Percentiles rank a stretch among this genome's conserved stretches.
These are phyloP conservation scores for Capsicum rhomboideum DNA, from an alignment of 257 asterid genomes.

Conservation along the genomic window DNA sequence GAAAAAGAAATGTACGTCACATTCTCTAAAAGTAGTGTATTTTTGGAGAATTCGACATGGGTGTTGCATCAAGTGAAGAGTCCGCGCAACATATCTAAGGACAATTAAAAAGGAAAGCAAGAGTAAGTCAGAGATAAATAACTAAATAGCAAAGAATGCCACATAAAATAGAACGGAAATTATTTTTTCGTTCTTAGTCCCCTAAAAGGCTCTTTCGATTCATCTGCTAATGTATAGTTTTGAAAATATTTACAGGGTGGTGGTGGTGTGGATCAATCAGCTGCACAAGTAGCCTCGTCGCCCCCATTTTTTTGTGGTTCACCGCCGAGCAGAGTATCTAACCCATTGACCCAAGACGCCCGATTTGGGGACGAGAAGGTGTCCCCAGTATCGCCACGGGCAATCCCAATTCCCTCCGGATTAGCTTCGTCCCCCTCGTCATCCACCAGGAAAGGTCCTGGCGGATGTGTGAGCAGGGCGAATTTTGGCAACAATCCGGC, in stretches of 20 bases:
- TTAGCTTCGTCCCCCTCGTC: constrained; percentile 49
- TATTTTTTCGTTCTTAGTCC: background rate
- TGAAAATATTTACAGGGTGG: constrained; percentile 30
- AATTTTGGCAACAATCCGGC: constrained; percentile 90
- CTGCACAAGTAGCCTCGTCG: constrained; percentile 69
- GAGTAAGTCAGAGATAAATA: too few species aligned
- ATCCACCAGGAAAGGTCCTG: constrained; percentile 28
- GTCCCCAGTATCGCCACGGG: constrained; percentile 55
- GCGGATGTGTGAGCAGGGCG: constrained; percentile 59
- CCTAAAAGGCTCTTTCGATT: background rate
- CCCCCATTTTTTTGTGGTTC: constrained; percentile 99
- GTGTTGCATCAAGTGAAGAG: too few species aligned
- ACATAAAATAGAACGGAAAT: background rate
- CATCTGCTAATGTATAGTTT: background rate
- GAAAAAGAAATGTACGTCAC: too few species aligned
- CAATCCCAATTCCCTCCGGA: constrained; percentile 50
- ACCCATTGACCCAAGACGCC: constrained; percentile 89
- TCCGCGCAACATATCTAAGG: too few species aligned
- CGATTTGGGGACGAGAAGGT: constrained; percentile 65
- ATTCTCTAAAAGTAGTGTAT: too few species aligned
- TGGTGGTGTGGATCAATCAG: constrained; percentile 38
- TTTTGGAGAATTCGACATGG: too few species aligned
- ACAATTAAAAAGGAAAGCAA: too few species aligned
- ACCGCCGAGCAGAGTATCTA: constrained; percentile 99
- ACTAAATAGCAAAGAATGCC: too few species aligned